Evolutionary conservation across 768 basidiomycete species (phyloP).

Genomic region (Chiua virens): DNA sequence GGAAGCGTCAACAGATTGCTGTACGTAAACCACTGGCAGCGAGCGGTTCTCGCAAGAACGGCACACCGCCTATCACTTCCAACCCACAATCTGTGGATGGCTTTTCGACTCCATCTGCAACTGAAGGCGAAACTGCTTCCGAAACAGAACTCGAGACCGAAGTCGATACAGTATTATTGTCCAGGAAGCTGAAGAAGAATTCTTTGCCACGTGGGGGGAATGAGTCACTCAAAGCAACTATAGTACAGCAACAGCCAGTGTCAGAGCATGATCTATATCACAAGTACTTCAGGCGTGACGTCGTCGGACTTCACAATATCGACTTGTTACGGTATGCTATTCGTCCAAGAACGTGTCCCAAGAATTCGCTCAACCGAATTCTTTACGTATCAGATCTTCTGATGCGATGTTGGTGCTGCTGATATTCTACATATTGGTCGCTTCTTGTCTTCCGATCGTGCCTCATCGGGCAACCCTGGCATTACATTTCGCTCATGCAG

Average conservation of each 20-base stretch:
- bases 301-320: slow-evolving; percentile 74
- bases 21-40: slow-evolving; percentile 67
- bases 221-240: slow-evolving; percentile 3
- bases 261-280: slow-evolving; percentile 90
- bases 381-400: slow-evolving; percentile 55
- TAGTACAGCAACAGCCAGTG: slow-evolving; percentile 17
- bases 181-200: slow-evolving; percentile 3
- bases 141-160: slow-evolving; percentile 72
- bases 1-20: slow-evolving; percentile 87
- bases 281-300: slow-evolving; percentile 88
- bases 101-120: slow-evolving; percentile 58
- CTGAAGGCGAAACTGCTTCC: slow-evolving; percentile 72
- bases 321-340: slow-evolving; percentile 77
- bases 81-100: slow-evolving; percentile 29
- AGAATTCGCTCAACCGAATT: slow-evolving; percentile 23
- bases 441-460: slow-evolving; percentile 60
- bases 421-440: slow-evolving; percentile 62
- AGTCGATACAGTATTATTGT: slow-evolving; percentile 45
- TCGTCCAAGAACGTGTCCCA: neutral
- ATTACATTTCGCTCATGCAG: slow-evolving; percentile 80
- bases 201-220: neutral
- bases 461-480: slow-evolving; percentile 49
- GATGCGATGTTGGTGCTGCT: slow-evolving; percentile 82
- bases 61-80: slow-evolving; percentile 9
- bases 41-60: slow-evolving; percentile 15